Conservation (phyloP, 208 protist species). For the Leishmania arabica region DNA sequence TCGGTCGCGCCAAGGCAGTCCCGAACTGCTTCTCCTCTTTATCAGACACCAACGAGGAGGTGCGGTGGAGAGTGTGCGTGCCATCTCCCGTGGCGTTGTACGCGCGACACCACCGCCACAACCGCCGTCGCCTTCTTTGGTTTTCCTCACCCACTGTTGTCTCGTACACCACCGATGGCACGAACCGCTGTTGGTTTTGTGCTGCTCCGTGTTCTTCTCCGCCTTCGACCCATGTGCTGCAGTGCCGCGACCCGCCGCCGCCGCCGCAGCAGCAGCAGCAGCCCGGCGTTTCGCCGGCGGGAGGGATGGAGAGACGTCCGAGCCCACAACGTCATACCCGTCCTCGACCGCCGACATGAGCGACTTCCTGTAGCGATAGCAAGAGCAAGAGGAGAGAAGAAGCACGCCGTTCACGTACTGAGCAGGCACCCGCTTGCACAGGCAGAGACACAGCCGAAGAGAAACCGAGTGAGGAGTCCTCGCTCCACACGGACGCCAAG, state of each 20-base stretch:
- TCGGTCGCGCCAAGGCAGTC: background rate
- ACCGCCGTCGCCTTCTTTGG: background rate
- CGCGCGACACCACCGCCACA: background rate
- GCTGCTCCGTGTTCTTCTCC: background rate
- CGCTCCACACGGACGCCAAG: background rate
- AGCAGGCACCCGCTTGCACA: background rate
- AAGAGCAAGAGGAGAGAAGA: slow-evolving; percentile 2
- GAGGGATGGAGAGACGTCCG: background rate
- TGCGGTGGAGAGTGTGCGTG: background rate
- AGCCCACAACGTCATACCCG: background rate
- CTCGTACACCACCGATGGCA: background rate
- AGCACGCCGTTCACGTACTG: background rate
- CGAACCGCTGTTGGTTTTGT: background rate
- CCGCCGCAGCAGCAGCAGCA: background rate
- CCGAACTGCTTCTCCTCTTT: background rate
- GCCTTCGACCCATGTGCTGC: background rate
- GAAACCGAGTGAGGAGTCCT: background rate
- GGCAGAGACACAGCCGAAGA: background rate
- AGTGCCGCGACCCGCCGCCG: background rate
- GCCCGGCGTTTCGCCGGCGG: background rate
- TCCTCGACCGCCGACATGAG: background rate
- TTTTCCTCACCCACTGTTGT: background rate
- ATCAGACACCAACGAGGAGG: background rate
- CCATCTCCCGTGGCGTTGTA: background rate
- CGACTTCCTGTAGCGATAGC: background rate